Percentiles rank a stretch among this genome's conserved stretches.
Conservation (phyloP, 331 rosid species). For the Rhamnella rubrinervis region DNA sequence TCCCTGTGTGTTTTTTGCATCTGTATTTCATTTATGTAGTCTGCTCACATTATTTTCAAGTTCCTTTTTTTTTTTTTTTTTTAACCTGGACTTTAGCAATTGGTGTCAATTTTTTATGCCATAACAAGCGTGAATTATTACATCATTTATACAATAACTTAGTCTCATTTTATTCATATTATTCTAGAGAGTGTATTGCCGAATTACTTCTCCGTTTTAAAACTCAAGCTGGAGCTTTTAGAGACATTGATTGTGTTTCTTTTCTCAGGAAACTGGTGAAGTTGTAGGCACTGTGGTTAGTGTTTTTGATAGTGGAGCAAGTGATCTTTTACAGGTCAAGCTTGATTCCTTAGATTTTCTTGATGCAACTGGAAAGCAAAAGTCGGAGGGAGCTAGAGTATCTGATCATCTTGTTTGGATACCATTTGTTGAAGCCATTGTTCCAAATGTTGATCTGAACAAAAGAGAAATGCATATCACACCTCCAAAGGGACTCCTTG, state of each 20-base stretch:
- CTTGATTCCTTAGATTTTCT: constrained; percentile 58
- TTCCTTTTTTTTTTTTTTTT: not conserved
- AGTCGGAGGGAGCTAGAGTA: constrained; percentile 41
- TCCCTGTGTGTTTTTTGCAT: not conserved
- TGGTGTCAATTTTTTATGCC: not conserved
- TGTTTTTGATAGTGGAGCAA: constrained; percentile 76
- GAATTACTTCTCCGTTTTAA: not conserved
- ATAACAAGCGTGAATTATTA: not conserved
- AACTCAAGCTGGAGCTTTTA: not conserved
- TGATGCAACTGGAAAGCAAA: constrained; percentile 58
- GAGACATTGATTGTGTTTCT: constrained; percentile 29
- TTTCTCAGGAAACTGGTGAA: constrained; percentile 71
- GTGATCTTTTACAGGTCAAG: constrained; percentile 72
- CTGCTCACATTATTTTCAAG: not conserved
- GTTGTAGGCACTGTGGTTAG: constrained; percentile 67
- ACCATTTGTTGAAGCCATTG: constrained; percentile 96
- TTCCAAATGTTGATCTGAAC: constrained; percentile 76
- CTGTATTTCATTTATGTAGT: not conserved
- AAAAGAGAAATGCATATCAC: constrained; percentile 73
- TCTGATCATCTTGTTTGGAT: constrained; percentile 74
- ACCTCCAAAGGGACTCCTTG: constrained; percentile 95
- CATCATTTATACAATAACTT: not conserved
- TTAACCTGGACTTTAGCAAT: not conserved
- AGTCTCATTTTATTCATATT: not conserved
- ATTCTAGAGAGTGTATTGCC: not conserved